A percentile compares a stretch with the other conserved stretches of the same genome.
Conservation (phyloP, 768 basidiomycete species). For the Rhodotorula paludigena region DNA sequence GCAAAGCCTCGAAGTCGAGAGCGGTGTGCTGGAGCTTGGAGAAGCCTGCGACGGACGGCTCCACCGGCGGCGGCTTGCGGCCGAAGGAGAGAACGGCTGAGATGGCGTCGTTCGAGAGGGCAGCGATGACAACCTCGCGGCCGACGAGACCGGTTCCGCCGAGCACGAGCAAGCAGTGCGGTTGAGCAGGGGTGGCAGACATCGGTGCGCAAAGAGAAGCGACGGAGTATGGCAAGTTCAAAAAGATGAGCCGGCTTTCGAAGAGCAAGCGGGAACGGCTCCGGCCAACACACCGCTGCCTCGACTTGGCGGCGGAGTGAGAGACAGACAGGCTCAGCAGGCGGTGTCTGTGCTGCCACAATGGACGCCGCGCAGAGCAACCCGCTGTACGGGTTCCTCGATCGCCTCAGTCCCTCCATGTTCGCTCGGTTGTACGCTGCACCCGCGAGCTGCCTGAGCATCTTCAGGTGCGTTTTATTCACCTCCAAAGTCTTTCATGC, state of each 20-base stretch:
- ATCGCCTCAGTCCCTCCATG: conserved; percentile 70
- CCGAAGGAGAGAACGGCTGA: conserved; percentile 66
- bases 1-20: conserved; percentile 52
- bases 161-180: conserved; percentile 52
- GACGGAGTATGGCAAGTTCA: background rate
- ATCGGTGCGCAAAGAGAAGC: background rate
- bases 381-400: conserved; percentile 50
- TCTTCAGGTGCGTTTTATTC: conserved; percentile 70
- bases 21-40: conserved; percentile 54
- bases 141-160: conserved; percentile 72
- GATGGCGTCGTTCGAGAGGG: conserved; percentile 59
- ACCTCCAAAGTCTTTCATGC: too few relatives aligned
- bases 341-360: too few relatives aligned
- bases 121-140: conserved; percentile 57
- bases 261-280: too few relatives aligned
- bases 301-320: too few relatives aligned
- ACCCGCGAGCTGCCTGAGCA: conserved; percentile 81
- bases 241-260: too few relatives aligned
- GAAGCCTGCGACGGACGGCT: conserved; percentile 48
- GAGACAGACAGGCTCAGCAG: too few relatives aligned
- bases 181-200: too few relatives aligned
- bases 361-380: too few relatives aligned
- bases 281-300: too few relatives aligned
- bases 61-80: conserved; percentile 56
- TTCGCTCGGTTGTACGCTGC: conserved; percentile 73